Evolutionary conservation across 2,329 filamentous ascomycete genomes (phyloP).

Genomic region (Trichoderma afroharzianum): DNA sequence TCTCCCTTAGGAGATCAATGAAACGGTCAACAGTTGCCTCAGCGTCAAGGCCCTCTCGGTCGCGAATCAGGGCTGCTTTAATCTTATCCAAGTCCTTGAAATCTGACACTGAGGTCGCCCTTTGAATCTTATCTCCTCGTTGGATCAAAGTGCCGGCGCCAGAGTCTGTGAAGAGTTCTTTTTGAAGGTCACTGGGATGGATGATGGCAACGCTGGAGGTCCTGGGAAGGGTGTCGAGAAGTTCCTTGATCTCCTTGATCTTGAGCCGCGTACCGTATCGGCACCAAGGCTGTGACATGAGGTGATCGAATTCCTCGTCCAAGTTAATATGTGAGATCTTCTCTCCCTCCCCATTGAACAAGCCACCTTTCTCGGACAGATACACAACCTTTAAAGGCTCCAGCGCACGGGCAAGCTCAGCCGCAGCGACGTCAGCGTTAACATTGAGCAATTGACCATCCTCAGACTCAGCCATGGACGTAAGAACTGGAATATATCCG

Average conservation of each 20-base stretch:
- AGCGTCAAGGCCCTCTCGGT: constrained; percentile 77
- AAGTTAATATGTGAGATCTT: constrained; percentile 98
- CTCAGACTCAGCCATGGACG: constrained; percentile 90
- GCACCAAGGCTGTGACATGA: constrained; percentile 94
- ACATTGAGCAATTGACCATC: constrained; percentile 95
- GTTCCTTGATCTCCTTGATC: constrained; percentile 95
- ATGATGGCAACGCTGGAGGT: constrained; percentile 97
- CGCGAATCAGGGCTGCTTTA: constrained; percentile 77
- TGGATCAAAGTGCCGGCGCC: constrained; percentile 91
- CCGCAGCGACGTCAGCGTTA: constrained; percentile 94
- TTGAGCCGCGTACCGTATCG: constrained; percentile 92
- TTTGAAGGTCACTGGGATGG: constrained; percentile 90
- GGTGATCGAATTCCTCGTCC: constrained; percentile 88
- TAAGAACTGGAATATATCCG: constrained; percentile 88
- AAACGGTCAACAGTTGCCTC: constrained; percentile 83
- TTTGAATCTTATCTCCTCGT: constrained; percentile 83
- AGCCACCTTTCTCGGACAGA: constrained; percentile 93
- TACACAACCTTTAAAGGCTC: constrained; percentile 98
- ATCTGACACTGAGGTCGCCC: constrained; percentile 65
- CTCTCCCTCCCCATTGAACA: constrained; percentile 89
- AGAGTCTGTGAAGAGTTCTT: constrained; percentile 94
- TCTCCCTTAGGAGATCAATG: constrained; percentile 70
- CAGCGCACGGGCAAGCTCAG: constrained; percentile 82
- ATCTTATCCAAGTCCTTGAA: constrained; percentile 74
- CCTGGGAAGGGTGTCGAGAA: constrained; percentile 81